Evolutionary conservation across 2,329 filamentous ascomycete species (phyloP).

Genomic region (Colletotrichum cereale): DNA sequence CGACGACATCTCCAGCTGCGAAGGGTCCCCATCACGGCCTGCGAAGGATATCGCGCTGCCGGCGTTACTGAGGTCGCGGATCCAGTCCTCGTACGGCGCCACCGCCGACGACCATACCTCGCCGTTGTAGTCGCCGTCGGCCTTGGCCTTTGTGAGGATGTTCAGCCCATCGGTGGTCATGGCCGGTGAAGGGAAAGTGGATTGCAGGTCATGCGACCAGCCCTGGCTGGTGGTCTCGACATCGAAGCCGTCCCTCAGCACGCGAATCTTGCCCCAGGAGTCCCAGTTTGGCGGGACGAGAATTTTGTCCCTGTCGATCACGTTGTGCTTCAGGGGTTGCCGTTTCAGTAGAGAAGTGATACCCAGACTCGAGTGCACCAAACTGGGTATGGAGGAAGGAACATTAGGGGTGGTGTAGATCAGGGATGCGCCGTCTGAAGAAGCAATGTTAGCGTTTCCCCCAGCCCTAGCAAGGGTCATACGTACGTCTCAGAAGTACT

Average conservation of each 20-base stretch:
- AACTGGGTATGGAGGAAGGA: slow-evolving; percentile 80
- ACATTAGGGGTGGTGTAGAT: slow-evolving; percentile 86
- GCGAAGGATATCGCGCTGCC: slow-evolving; percentile 63
- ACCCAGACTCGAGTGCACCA: slow-evolving; percentile 87
- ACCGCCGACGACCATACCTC: slow-evolving; percentile 69
- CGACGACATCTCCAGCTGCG: slow-evolving; percentile 71
- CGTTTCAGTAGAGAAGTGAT: slow-evolving; percentile 87
- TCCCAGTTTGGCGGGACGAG: slow-evolving; percentile 98
- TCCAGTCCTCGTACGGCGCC: slow-evolving; percentile 81
- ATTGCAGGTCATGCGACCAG: slow-evolving; percentile 88
- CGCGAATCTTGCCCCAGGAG: slow-evolving; percentile 96
- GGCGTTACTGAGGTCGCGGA: slow-evolving; percentile 79
- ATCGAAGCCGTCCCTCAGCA: slow-evolving; percentile 91
- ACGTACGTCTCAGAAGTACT: slow-evolving; percentile 84
- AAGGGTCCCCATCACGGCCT: slow-evolving; percentile 60
- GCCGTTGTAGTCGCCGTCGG: slow-evolving; percentile 38
- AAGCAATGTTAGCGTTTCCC: slow-evolving; percentile 42
- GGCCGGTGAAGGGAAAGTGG: slow-evolving; percentile 55
- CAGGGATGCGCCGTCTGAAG: slow-evolving; percentile 81
- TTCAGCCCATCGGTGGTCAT: slow-evolving; percentile 41
- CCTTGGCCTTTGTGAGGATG: slow-evolving; percentile 44
- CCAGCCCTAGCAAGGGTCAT: slow-evolving; percentile 39
- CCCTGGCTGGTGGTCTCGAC: slow-evolving; percentile 86
- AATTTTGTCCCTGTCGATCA: slow-evolving; percentile 94
- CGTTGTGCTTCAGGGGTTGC: slow-evolving; percentile 86